Evolutionary conservation across 306 rosid species (phyloP), one percentile per base, ranked within the genome.

Genomic region (Cucurbita pepo): DNA sequence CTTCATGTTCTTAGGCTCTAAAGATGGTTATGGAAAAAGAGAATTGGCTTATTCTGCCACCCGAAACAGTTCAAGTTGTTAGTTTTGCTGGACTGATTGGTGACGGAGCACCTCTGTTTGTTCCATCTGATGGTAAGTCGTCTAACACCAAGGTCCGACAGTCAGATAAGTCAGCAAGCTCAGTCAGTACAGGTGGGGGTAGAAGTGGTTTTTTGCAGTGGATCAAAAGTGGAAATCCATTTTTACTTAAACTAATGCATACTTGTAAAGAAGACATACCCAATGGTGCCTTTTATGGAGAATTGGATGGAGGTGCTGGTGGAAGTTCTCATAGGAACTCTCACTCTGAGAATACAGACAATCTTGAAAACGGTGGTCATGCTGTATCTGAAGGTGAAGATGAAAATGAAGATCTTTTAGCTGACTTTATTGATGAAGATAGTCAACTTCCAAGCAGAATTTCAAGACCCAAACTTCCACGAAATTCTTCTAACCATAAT

Each of bases 351-450:
- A 83, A 81, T 64, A 82, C 79, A 75, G 72, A 79, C 60, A 77
- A 77, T 74, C 81, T 83, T 64, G 77, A 65, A 10, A 88, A 88
- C 84, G 95, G 91, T 76, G 73, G 85, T 69, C 78, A 81, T 78
- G 84, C 92, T 77, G 78, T 79, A 81, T 70, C 76, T 34, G 99
- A 95, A 78, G 97, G 91, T 59, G 99, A 95, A 85, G 81, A 88
- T 79, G 99, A 94, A 83, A 96, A 87, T 79, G 99, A 95, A 83
- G 97, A 95, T 82, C 97, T 95, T 85, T 89, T 91, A 76, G 99
- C 99, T n/a, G 99, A 95, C 81, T 95, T 95, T 66, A 95, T 95
- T 61, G 99, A 95, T 80, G 99, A 95, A 85, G 99, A 95, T 78
- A 95, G 97, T 85, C 99, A 95, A 81, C 90, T 95, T 51, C 99